Evolutionary conservation across 495 filamentous ascomycete genomes (phyloP), one percentile per base, ranked within the genome.

Genomic region (Platismatia glauca): DNA sequence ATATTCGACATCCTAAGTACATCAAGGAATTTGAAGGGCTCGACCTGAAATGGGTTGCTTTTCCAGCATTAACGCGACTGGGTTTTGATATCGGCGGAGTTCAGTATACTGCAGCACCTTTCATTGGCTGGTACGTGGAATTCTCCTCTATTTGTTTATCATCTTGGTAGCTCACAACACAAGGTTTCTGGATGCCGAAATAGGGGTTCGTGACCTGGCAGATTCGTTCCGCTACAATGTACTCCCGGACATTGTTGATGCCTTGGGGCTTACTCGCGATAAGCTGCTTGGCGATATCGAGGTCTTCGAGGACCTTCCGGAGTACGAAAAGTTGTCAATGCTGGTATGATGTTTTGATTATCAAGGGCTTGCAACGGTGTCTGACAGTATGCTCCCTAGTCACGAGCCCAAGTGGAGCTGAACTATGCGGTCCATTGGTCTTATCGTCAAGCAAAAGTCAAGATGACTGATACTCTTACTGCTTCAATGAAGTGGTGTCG

Each of bases 31-130:
- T 72, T 44, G 48, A 67, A 44, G 61, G 60, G 35, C 66, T 72
- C 11, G 67, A 60, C 39, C 67, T 72, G 22, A 62, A 64, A 55
- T 72, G 70, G 69, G 67, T 67, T 27, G 50, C 58, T 43, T 63
- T 63, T 43, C 70, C 70, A 38, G 67, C 67, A 20, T 59, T 72
- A 33, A 64, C 67, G 34, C 48, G 70, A 48, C 41, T 71, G 18
- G 70, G 70, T 5, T 72, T 72, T 46, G 69, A 72, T 44, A 67
- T 72, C 58, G 70, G 70, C 16, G 70, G 69, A 9, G 67, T 69
- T 7, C 70, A 72, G 50, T 72, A 72, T 34, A 71, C 70, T 34
- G 69, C 69, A 15, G 58, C 70, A 29, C 70, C 70, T 46, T 72
- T 72, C 61, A 63, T 71, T 12, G 70, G 70, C 27, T 72, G 69